These are phyloP conservation scores for Cardamine occulta DNA, from an alignment of 345 rosid species.

Conservation along the genomic window DNA sequence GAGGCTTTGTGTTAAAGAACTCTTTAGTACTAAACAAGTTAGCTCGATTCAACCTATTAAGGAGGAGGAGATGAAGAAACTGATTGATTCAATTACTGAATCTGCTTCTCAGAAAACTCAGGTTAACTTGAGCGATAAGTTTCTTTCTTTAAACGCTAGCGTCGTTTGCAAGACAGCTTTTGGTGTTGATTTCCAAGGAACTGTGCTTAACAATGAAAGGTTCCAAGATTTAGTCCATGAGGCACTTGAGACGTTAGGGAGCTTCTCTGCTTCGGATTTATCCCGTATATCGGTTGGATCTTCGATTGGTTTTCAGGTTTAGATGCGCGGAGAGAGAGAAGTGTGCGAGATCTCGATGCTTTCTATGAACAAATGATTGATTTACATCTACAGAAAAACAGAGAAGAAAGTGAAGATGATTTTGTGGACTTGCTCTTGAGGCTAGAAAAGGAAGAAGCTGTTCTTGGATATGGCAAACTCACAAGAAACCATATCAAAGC, in stretches of 20 bases:
- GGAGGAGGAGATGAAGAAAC: slow-evolving; percentile 43
- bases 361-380: slow-evolving; percentile 48
- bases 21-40: slow-evolving; percentile 36
- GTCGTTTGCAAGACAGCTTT: slow-evolving; percentile 41
- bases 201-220: slow-evolving; percentile 35
- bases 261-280: slow-evolving; percentile 49
- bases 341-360: slow-evolving; percentile 30
- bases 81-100: slow-evolving; percentile 42
- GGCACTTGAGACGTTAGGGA: slow-evolving; percentile 26
- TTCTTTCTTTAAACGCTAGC: slow-evolving; percentile 37
- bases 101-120: slow-evolving; percentile 18
- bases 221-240: slow-evolving; percentile 48
- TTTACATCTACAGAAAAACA: slow-evolving; percentile 47
- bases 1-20: slow-evolving; percentile 43
- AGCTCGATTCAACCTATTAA: slow-evolving; percentile 32
- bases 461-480: slow-evolving; percentile 33
- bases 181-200: slow-evolving; percentile 44
- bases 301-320: slow-evolving; percentile 46
- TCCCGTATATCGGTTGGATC: slow-evolving; percentile 51
- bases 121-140: slow-evolving; percentile 44
- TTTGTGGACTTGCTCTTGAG: slow-evolving; percentile 50
- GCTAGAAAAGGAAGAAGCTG: slow-evolving; percentile 44
- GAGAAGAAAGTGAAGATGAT: slow-evolving; percentile 31
- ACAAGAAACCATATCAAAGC: slow-evolving; percentile 44
- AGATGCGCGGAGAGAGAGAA: slow-evolving; percentile 38